Percentiles rank a stretch among this genome's conserved stretches.
Conservation (phyloP, 2,329 filamentous ascomycete genomes). For the Nannizziopsis barbatae region DNA sequence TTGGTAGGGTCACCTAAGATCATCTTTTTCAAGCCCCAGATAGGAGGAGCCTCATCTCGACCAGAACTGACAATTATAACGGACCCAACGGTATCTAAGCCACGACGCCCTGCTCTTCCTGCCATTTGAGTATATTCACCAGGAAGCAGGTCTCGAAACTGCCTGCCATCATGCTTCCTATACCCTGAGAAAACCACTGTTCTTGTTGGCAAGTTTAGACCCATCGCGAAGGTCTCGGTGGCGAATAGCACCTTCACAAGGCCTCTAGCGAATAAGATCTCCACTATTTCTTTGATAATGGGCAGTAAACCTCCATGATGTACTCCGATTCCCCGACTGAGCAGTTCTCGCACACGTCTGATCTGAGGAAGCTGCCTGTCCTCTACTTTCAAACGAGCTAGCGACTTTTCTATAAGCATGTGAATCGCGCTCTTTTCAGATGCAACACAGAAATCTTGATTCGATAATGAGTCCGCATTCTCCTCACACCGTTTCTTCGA, state of each 20-base stretch:
- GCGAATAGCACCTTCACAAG: conserved; percentile 95
- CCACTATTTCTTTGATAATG: conserved; percentile 95
- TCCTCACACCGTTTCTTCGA: conserved; percentile 97
- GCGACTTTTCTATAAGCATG: conserved; percentile 92
- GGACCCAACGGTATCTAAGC: conserved; percentile 81
- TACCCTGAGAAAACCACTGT: conserved; percentile 97
- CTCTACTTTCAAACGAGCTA: conserved; percentile 81
- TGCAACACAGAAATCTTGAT: conserved; percentile 88
- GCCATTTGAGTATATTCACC: conserved; percentile 99
- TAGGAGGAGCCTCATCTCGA: conserved; percentile 77
- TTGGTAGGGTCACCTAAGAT: conserved; percentile 93
- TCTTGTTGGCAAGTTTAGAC: conserved; percentile 84
- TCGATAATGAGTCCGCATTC: conserved; percentile 88
- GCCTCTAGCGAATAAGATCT: conserved; percentile 89
- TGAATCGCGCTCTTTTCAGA: conserved; percentile 93
- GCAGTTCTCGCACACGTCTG: conserved; percentile 68
- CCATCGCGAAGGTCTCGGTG: conserved; percentile 98
- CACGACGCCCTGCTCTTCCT: conserved; percentile 81
- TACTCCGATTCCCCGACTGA: conserved; percentile 82
- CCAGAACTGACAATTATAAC: conserved; percentile 82
- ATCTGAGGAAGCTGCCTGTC: conserved; percentile 89
- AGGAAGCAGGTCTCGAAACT: conserved; percentile 79
- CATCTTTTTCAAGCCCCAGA: conserved; percentile 75
- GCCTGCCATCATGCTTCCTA: conserved; percentile 87
- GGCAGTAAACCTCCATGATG: conserved; percentile 90